These are phyloP conservation scores for Phytophthora kernoviae DNA, from an alignment of 352 stramenopile species.

Conservation along the genomic window DNA sequence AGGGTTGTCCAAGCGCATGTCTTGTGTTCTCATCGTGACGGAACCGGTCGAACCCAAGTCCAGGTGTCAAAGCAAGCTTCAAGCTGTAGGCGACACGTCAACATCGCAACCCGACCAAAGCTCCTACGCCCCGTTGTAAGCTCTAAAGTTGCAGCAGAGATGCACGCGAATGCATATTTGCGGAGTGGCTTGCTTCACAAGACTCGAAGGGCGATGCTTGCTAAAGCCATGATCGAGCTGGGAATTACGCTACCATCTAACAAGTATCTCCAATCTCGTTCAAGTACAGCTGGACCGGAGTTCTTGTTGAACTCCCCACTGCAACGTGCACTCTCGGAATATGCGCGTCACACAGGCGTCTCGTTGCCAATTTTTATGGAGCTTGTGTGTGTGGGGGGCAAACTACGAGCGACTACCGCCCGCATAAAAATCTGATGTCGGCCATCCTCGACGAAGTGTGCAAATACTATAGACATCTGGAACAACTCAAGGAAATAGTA, in stretches of 20 bases:
- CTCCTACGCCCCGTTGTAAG: constrained; percentile 1
- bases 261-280: background rate
- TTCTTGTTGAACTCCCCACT: constrained; percentile 14
- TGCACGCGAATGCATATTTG: background rate
- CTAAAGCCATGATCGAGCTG: background rate
- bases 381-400: constrained; percentile 13
- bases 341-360: constrained; percentile 1
- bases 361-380: constrained; percentile 15
- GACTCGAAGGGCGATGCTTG: background rate
- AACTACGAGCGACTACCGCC: constrained; percentile 8
- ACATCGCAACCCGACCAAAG: background rate
- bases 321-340: constrained; percentile 12
- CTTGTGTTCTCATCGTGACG: no score
- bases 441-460: constrained; percentile 4
- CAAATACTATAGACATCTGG: constrained; percentile 12
- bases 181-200: constrained; percentile 1
- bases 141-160: background rate
- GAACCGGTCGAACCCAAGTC: no score
- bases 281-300: background rate
- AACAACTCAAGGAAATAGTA: constrained; percentile 2
- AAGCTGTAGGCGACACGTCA: no score
- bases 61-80: no score
- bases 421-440: constrained; percentile 15
- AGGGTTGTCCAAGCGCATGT: no score
- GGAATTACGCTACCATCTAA: background rate